A percentile compares a stretch with the other conserved stretches of the same genome.
phyloP scores from a whole-genome alignment of 1,284 basidiomycete species.

The Ustilago xerochloae region DNA sequence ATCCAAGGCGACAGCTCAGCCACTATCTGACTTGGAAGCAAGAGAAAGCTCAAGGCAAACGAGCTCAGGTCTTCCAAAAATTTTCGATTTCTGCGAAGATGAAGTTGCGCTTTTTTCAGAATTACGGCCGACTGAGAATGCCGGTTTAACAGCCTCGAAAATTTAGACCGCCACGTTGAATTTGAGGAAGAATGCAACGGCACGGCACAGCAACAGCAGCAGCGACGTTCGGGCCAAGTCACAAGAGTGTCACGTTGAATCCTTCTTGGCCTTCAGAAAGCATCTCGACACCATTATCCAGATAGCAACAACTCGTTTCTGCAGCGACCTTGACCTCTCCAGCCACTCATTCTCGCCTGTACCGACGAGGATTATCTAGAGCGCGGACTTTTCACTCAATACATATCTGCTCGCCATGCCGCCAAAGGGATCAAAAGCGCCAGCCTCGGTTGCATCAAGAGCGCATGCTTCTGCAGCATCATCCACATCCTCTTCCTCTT shows the following conservation, averaged over 20 bases:
- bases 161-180: conserved; percentile 19
- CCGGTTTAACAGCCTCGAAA: conserved; percentile 6
- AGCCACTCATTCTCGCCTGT: not conserved
- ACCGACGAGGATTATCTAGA: no score
- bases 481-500: conserved; percentile 16
- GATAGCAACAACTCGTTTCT: not conserved
- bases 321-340: not conserved
- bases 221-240: conserved; percentile 31
- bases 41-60: not conserved
- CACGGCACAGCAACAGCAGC: not conserved
- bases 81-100: conserved; percentile 5
- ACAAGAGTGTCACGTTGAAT: not conserved
- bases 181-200: conserved; percentile 16
- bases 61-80: conserved; percentile 23
- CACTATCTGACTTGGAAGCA: not conserved
- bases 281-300: not conserved
- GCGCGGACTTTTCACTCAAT: no score
- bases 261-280: not conserved
- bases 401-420: no score
- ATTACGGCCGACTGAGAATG: conserved; percentile 21
- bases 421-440: conserved; percentile 30
- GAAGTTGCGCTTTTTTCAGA: not conserved
- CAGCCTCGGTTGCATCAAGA: conserved; percentile 13
- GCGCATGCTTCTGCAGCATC: conserved; percentile 17
- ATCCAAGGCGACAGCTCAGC: not conserved